Conservation (phyloP, 2,329 filamentous ascomycete species). For the Erysiphe pulchra region DNA sequence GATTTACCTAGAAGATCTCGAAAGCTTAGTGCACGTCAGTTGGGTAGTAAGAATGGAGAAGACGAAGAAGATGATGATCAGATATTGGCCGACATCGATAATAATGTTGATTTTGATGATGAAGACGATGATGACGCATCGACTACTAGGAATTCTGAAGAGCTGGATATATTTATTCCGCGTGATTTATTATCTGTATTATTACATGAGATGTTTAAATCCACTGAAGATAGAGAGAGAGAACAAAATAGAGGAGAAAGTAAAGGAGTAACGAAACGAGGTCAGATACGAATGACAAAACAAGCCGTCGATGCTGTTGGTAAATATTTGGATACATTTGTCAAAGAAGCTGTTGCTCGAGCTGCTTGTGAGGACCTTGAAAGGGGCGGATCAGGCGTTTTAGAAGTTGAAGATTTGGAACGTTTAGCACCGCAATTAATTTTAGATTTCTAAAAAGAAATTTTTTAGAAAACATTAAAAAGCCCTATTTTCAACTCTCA, state of each 20-base stretch:
- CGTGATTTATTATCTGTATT: conserved; percentile 48
- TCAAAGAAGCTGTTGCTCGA: conserved; percentile 65
- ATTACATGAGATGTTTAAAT: conserved; percentile 52
- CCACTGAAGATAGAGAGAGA: conserved; percentile 23
- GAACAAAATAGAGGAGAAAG: neutral
- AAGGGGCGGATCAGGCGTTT: conserved; percentile 23
- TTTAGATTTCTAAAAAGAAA: conserved; percentile 42
- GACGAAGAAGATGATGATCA: neutral
- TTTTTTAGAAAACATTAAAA: neutral
- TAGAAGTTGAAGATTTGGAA: conserved; percentile 80
- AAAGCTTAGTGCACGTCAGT: neutral
- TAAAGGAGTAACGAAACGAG: neutral
- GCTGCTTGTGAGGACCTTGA: conserved; percentile 35
- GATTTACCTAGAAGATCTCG: neutral
- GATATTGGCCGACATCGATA: neutral
- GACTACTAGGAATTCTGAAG: neutral
- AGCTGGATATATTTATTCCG: conserved; percentile 27
- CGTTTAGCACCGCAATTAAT: conserved; percentile 65
- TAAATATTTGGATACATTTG: conserved; percentile 78
- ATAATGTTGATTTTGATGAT: neutral
- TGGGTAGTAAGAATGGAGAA: neutral
- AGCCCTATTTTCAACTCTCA: no score
- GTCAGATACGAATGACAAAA: conserved; percentile 40
- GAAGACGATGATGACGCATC: neutral
- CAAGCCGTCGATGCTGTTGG: conserved; percentile 54